Evolutionary conservation across 2,329 filamentous ascomycete genomes (phyloP), one percentile per base, ranked within the genome.

Genomic region (Paraconiothyrium brasiliense): DNA sequence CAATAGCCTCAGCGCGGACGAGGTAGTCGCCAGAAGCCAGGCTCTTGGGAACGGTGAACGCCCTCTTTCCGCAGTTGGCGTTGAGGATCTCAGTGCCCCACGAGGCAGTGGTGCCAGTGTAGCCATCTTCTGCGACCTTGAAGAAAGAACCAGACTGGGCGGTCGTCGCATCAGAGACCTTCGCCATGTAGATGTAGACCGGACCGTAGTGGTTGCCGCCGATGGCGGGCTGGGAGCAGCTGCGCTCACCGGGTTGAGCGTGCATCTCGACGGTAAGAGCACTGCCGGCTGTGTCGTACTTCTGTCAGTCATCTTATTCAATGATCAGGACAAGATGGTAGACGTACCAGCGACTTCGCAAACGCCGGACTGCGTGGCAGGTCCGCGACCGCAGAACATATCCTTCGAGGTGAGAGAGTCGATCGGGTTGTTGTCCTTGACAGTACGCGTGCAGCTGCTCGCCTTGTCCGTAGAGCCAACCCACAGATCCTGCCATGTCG

Each of bases 61-160:
- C 63, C 41, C 71, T 66, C 68, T 77, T 78, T 54, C 75, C 75
- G 62, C 75, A 77, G 70, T 78, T 78, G 24, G 76, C 75, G 64
- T 77, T 78, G 54, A 78, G 72, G 62, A 77, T 77, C 68, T 78
- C 74, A 16, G 76, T 78, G 13, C 75, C 75, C 76, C 76, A 78
- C 0, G 74, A 72, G 0, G 73, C 70, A 0, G 71, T 76, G 3
- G 74, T 76, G 59, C 76, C 76, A 1, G 69, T 72, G 70, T 77
- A 77, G 24, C 75, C 75, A 44, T 78, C 75, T 54, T 77, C 76
- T 24, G 74, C 76, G 32, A 78, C 75, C 67, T 78, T 78, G 74
- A 78, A 78, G 62, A 74, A 78, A 3, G 75, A 77, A 5, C 63
- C 76, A 0, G 63, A 67, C 5, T 59, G 70, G 0, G 76, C 74